These are phyloP conservation scores for Allomyces macrogynus DNA, from an alignment of 192 early-diverging fungal species.

Conservation along the genomic window DNA sequence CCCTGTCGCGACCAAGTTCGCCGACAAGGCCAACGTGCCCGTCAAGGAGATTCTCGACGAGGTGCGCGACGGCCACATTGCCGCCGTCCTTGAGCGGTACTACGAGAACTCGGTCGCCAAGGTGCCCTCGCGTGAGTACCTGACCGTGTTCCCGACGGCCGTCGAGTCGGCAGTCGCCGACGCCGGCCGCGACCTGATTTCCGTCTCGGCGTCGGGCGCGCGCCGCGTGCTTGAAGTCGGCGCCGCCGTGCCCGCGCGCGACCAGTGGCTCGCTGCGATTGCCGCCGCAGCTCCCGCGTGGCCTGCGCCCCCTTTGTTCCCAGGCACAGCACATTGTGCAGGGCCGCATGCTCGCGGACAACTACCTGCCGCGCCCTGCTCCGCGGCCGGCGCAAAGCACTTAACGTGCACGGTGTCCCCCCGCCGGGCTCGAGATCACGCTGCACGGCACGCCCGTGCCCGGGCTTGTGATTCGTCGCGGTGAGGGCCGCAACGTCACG, in stretches of 20 bases:
- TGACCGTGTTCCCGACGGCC: constrained; percentile 25
- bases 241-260: constrained; percentile 25
- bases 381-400: constrained; percentile 34
- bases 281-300: constrained; percentile 54
- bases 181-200: constrained; percentile 14
- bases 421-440: constrained; percentile 9
- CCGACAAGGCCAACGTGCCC: constrained; percentile 55
- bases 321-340: constrained; percentile 58
- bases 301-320: constrained; percentile 74
- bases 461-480: too few relatives aligned
- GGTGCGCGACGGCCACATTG: constrained; percentile 63
- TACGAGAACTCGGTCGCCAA: constrained; percentile 33
- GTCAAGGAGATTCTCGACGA: constrained; percentile 71
- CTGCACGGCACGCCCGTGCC: constrained; percentile 10
- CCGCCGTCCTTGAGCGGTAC: constrained; percentile 43
- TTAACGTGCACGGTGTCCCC: constrained; percentile 27
- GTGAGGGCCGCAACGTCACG: constrained; percentile 20
- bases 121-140: constrained; percentile 63
- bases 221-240: constrained; percentile 37
- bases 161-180: neutral
- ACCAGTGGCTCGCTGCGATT: constrained; percentile 49
- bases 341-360: constrained; percentile 42
- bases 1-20: constrained; percentile 56
- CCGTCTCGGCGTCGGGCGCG: constrained; percentile 17
- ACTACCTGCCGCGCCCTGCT: constrained; percentile 40